These are phyloP conservation scores for Antarctomyces pellizariae DNA, from an alignment of 495 filamentous ascomycete genomes.

Conservation along the genomic window DNA sequence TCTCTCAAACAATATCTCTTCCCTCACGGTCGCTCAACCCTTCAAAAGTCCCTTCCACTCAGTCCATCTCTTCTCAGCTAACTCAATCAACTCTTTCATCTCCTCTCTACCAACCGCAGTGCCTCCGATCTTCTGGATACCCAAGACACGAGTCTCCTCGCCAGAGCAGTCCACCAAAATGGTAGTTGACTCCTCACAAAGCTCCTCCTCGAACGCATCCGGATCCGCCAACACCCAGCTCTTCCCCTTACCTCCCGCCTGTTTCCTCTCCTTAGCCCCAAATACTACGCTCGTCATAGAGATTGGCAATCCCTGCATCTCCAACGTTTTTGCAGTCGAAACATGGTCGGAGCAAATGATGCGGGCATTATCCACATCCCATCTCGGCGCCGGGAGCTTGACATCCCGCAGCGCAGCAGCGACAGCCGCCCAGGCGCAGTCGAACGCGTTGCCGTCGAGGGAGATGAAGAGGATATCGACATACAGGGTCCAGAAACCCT, in stretches of 20 bases:
- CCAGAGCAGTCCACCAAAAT: constrained; percentile 43
- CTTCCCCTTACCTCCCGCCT: constrained; percentile 21
- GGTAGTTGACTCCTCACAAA: constrained; percentile 51
- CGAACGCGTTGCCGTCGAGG: constrained; percentile 74
- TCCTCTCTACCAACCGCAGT: constrained; percentile 28
- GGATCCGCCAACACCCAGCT: constrained; percentile 69
- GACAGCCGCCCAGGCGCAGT: constrained; percentile 68
- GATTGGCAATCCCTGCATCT: constrained; percentile 39
- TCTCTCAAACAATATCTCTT: no score
- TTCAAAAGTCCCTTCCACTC: constrained; percentile 25
- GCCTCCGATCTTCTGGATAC: constrained; percentile 72
- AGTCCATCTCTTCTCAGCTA: constrained; percentile 30
- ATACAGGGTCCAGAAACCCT: constrained; percentile 84
- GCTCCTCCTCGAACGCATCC: constrained; percentile 68
- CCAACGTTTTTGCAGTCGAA: constrained; percentile 21
- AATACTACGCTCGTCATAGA: constrained; percentile 55
- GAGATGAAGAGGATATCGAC: constrained; percentile 81
- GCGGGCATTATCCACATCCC: constrained; percentile 60
- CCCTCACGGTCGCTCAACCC: no score
- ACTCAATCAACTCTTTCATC: constrained; percentile 26
- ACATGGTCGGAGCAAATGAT: constrained; percentile 46
- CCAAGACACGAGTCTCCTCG: constrained; percentile 31
- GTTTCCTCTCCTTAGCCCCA: constrained; percentile 31
- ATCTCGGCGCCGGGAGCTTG: constrained; percentile 55
- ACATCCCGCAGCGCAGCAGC: constrained; percentile 65